These are phyloP conservation scores for Lathyrus sativus DNA, from an alignment of 306 rosid genomes.

Conservation along the genomic window DNA sequence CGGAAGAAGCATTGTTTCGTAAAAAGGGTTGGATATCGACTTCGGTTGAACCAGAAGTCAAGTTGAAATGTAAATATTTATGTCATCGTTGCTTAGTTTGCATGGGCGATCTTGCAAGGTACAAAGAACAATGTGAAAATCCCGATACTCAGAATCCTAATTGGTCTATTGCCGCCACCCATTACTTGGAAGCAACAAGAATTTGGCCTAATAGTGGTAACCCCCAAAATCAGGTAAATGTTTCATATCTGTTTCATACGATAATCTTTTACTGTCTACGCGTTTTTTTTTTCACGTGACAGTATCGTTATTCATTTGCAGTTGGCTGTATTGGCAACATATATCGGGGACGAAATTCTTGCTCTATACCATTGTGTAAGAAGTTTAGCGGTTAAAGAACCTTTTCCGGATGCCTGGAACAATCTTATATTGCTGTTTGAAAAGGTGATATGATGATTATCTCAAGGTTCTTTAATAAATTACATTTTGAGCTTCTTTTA, in stretches of 20 bases:
- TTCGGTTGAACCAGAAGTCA: slow-evolving; percentile 53
- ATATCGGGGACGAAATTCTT: slow-evolving; percentile 87
- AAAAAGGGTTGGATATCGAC: slow-evolving; percentile 42
- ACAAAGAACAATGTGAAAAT: slow-evolving; percentile 76
- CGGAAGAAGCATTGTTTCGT: slow-evolving; percentile 56
- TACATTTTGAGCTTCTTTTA: slow-evolving; percentile 21
- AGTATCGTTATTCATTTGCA: slow-evolving; percentile 40
- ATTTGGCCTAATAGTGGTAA: slow-evolving; percentile 96
- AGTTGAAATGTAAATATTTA: slow-evolving; percentile 67
- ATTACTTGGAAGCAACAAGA: slow-evolving; percentile 85
- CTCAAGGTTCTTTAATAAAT: slow-evolving; percentile 9
- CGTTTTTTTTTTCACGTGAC: slow-evolving; percentile 5
- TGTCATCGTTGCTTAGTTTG: slow-evolving; percentile 94
- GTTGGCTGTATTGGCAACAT: slow-evolving; percentile 97
- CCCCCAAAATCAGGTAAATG: slow-evolving; percentile 88
- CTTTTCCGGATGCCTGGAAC: slow-evolving; percentile 92
- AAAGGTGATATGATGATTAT: slow-evolving; percentile 56
- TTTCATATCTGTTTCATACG: slow-evolving; percentile 8
- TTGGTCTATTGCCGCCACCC: slow-evolving; percentile 90
- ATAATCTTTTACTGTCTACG: slow-evolving; percentile 18
- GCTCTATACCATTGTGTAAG: slow-evolving; percentile 94
- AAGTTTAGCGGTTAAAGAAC: slow-evolving; percentile 86
- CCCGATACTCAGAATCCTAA: slow-evolving; percentile 55
- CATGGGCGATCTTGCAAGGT: slow-evolving; percentile 92
- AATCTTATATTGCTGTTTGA: slow-evolving; percentile 81